Base-by-base conservation (phyloP, 768 basidiomycete species). In the Hygrophoropsis aurantiaca region DNA sequence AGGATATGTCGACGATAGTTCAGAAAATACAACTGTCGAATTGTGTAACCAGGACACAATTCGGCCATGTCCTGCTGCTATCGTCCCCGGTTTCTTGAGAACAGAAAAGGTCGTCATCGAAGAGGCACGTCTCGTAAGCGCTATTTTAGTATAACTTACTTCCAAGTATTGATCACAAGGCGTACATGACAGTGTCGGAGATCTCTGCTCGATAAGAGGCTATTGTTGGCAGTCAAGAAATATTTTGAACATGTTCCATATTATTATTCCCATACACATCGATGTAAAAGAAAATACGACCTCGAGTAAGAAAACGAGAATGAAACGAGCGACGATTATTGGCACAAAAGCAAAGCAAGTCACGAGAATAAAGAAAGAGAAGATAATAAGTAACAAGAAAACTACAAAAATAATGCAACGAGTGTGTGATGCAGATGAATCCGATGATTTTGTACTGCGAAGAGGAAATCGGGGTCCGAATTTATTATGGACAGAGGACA, bases 1-100 rank as follows among this genome's bases (percentile, higher is more conserved):
- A 8, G 94, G 94, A 60, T 95, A 97, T 2, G 83, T 75, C 7
- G 84, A 87, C 9, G 84, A 83, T 15, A 94, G 74, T 55, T 89
- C 80, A 0, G 85, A 78, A 59, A 95, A 87, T 34, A 78, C 72
- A 3, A 79, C 83, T 35, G 71, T 75, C 11, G 72, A 64, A 13
- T 80, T 83, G 59, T 83, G 75, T 13, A 68, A 60, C 3, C 70
- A 65, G 26, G 85, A 65, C n/a, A 65, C 61, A 46, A 90, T 80
- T 23, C 77, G 75, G 13, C 87, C 87, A 20, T 70, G 62, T 24
- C 87, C 87, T 27, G 64, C 56, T 27, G 33, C 30, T 11, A 62
- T 55, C 4, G 32, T 30, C 24, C 51, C 51, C 33, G 27, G 7
- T 30, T 13, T 30, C 27, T 30, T 30, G 6, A 6, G 7, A 6